Conservation (phyloP, 352 stramenopile species). For the Phytophthora citrophthora region DNA sequence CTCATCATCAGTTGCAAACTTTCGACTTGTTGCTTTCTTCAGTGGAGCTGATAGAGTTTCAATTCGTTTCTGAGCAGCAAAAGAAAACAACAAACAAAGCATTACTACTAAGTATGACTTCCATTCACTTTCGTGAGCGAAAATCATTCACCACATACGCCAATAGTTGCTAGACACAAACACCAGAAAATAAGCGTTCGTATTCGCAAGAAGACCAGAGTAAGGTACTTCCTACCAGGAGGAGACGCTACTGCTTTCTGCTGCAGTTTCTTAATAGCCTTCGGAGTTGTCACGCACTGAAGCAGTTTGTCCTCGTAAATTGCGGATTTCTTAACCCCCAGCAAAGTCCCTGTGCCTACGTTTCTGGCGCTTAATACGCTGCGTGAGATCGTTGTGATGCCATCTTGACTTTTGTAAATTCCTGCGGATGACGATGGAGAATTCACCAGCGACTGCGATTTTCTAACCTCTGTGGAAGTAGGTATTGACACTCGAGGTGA, state of each 20-base stretch:
- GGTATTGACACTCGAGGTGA: constrained; percentile 1
- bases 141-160: constrained; percentile 20
- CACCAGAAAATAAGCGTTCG: not conserved
- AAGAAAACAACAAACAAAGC: not conserved
- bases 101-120: too few relatives aligned
- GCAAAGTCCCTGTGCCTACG: constrained; percentile 39
- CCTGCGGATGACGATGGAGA: constrained; percentile 21
- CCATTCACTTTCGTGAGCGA: not conserved
- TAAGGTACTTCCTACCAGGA: constrained; percentile 42
- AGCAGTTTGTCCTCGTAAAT: constrained; percentile 70
- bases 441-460: constrained; percentile 20
- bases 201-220: not conserved
- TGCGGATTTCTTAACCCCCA: constrained; percentile 59
- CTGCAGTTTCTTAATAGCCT: constrained; percentile 58
- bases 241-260: constrained; percentile 49
- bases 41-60: constrained; percentile 62
- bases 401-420: constrained; percentile 49
- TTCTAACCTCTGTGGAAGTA: constrained; percentile 6
- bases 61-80: constrained; percentile 58
- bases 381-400: constrained; percentile 69
- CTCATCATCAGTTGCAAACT: constrained; percentile 79
- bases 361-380: constrained; percentile 24
- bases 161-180: constrained; percentile 27
- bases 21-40: constrained; percentile 43
- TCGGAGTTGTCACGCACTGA: constrained; percentile 46